Evolutionary conservation across 163 green algal genomes (phyloP), one percentile per base, ranked within the genome.

Genomic region (Trebouxiophyceae sp.): DNA sequence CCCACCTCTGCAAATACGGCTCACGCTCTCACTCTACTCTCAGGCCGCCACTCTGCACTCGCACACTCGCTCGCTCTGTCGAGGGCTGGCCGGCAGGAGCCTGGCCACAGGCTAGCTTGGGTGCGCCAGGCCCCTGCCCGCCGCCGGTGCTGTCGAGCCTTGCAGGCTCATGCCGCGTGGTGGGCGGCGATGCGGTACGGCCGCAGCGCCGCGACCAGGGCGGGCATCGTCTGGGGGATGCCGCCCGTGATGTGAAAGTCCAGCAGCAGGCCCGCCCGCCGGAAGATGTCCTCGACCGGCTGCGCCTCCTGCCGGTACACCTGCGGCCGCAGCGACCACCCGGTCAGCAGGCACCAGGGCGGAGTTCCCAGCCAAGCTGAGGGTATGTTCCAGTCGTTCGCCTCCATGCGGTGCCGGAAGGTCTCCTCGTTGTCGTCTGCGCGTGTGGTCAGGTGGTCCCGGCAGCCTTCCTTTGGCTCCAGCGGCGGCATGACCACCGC

Each of bases 221-320:
- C 50, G 12, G 94, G 94, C 65, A 96, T 78, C 0, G 94, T 99
- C 71, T 98, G 85, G 1, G 91, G 90, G 47, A 99, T 98, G 55
- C 94, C 94, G 1, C 78, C 82, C 3, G 81, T 92, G 67, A 99
- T 95, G 66, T 97, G 82, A 83, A 98, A 99, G 59, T 97, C 82
- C 20, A 95, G 47, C 62, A 98, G 72, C 61, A 89, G 32, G 19
- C 85, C 86, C 33, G 62, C 32, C 4, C 78, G 32, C 12, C 75
- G 61, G 77, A 96, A 99, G 31, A 85, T 92, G 0, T 93, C 71
- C 73, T 98, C 93, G 33, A 99, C 89, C 4, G 91, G 91, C 22
- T 54, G 60, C 5, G 90, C 86, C 60, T 91, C 76, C 34, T 62
- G 56, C 20, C 89, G 75, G 80, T 97, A 96, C 5, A 97, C 81